Evolutionary conservation across 805 yeast species (phyloP).

Genomic region (Ogataea degrootiae): DNA sequence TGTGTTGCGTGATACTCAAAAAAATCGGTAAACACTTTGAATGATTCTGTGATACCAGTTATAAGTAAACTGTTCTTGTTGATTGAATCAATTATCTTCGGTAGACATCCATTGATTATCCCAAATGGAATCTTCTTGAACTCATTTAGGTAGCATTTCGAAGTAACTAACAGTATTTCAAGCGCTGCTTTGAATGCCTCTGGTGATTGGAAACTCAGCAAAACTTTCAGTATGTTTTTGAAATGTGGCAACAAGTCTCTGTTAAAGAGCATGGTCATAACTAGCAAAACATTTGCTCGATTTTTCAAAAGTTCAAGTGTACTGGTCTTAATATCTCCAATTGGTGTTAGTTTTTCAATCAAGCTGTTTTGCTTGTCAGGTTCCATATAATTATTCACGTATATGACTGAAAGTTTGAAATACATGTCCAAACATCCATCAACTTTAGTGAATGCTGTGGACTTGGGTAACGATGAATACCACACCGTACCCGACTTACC

Average conservation of each 20-base stretch:
- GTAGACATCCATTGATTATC: constrained; percentile 12
- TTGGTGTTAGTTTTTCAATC: constrained; percentile 31
- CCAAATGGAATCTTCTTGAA: constrained; percentile 17
- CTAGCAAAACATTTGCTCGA: constrained; percentile 26
- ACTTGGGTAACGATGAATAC: constrained; percentile 12
- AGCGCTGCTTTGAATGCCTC: constrained; percentile 9
- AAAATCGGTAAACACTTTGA: constrained; percentile 10
- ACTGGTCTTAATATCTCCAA: constrained; percentile 26
- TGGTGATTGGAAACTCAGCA: constrained; percentile 6
- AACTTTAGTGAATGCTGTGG: constrained; percentile 5
- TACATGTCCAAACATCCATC: constrained; percentile 31
- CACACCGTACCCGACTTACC: constrained; percentile 1
- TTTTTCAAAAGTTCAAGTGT: constrained; percentile 22
- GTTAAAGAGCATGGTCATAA: constrained; percentile 26
- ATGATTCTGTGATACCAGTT: constrained; percentile 4
- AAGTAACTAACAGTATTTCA: constrained; percentile 11
- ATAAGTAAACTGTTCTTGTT: constrained; percentile 6
- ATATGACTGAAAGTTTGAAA: constrained; percentile 25
- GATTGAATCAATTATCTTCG: constrained; percentile 11
- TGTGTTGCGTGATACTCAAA: constrained; percentile 2
- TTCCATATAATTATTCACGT: constrained; percentile 16
- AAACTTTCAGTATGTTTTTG: constrained; percentile 16
- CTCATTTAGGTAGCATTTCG: constrained; percentile 9
- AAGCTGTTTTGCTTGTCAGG: constrained; percentile 14
- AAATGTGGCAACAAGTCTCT: constrained; percentile 22